These are phyloP conservation scores for Chlorella sorokiniana DNA, from an alignment of 139 green algal genomes.

Conservation along the genomic window DNA sequence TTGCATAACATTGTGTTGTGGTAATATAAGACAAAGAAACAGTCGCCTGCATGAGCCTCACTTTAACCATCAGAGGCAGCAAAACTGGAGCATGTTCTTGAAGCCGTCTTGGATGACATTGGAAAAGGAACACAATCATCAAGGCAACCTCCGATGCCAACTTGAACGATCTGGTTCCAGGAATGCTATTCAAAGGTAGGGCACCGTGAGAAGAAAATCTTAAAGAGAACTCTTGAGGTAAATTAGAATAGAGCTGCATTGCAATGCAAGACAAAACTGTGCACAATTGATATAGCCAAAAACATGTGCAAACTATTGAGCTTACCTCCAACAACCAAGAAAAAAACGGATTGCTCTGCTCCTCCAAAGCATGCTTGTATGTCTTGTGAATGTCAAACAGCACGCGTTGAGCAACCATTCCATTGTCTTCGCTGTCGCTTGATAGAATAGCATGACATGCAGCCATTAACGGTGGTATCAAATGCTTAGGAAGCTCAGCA, in stretches of 20 bases:
- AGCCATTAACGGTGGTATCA: not conserved
- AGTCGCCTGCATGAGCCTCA: not conserved
- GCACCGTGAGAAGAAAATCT: too few relatives aligned
- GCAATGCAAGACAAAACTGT: not conserved
- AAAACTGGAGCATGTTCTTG: conserved; percentile 27
- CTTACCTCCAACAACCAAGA: conserved; percentile 72
- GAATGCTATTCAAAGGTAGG: too few relatives aligned
- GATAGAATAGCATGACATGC: conserved; percentile 52
- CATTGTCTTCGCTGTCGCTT: conserved; percentile 92
- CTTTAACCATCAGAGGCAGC: conserved; percentile 40
- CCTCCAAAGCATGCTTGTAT: conserved; percentile 61
- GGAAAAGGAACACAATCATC: conserved; percentile 43
- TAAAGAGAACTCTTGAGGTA: not conserved
- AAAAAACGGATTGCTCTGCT: conserved; percentile 76
- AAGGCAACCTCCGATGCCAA: conserved; percentile 76
- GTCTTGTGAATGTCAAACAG: conserved; percentile 92
- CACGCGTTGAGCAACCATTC: conserved; percentile 73
- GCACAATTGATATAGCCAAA: not conserved
- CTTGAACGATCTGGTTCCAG: conserved; percentile 86
- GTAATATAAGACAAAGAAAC: conserved; percentile 14
- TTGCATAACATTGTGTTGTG: not conserved
- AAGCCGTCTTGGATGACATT: conserved; percentile 33
- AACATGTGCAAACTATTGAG: not conserved
- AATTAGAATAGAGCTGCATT: conserved; percentile 22
- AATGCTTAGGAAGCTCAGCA: not conserved